phyloP scores from a whole-genome alignment of 2,329 filamentous ascomycete genomes.

The Ampelomyces quisqualis region DNA sequence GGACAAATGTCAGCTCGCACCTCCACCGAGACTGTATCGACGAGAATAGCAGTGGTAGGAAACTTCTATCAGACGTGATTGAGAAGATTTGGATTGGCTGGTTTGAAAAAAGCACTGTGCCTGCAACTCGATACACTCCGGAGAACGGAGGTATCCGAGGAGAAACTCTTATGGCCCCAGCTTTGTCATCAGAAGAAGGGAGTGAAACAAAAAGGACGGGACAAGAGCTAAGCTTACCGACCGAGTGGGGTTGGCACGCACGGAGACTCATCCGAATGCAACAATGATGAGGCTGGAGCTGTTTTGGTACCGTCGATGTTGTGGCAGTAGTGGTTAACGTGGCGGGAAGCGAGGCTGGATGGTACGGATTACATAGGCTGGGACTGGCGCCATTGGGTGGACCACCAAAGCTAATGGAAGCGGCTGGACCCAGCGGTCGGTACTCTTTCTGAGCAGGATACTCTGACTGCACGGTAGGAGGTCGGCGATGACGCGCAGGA shows the following conservation, averaged over 20 bases:
- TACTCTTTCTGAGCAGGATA: constrained; percentile 1
- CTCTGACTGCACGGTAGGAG: background rate
- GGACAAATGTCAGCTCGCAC: too few relatives aligned
- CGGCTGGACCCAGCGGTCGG: constrained; percentile 16
- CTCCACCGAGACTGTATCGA: too few relatives aligned
- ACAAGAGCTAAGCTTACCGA: constrained; percentile 10
- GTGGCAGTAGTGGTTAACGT: too few relatives aligned
- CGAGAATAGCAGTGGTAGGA: background rate
- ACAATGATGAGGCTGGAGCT: background rate
- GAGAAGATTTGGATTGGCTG: constrained; percentile 33
- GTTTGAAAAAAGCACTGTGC: constrained; percentile 26
- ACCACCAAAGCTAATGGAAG: constrained; percentile 1
- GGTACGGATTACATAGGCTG: background rate
- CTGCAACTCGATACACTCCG: constrained; percentile 15
- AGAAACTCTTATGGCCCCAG: constrained; percentile 40
- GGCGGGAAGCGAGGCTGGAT: background rate
- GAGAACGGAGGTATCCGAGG: constrained; percentile 1
- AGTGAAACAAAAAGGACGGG: background rate
- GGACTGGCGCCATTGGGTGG: constrained; percentile 11
- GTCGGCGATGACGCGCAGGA: constrained; percentile 2
- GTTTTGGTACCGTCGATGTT: background rate
- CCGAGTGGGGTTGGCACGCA: background rate
- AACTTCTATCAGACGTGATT: constrained; percentile 17
- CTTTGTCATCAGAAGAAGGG: constrained; percentile 32
- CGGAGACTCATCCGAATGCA: too few relatives aligned